These are phyloP conservation scores for Dothideomycetidae sp. DNA, from an alignment of 2,329 filamentous ascomycete genomes.

Conservation along the genomic window DNA sequence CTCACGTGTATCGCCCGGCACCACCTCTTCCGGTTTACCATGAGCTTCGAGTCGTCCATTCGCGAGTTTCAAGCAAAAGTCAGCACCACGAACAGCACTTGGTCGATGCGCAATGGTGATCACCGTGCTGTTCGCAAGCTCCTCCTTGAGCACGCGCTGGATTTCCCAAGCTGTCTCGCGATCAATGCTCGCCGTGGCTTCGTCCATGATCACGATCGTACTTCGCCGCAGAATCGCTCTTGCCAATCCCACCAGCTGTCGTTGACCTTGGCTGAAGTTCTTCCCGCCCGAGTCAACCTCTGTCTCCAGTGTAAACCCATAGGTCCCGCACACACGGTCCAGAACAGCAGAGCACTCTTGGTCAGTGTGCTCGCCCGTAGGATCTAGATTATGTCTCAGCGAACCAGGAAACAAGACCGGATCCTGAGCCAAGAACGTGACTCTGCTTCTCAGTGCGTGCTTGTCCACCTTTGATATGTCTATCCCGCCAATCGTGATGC, in stretches of 20 bases:
- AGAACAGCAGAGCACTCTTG: slow-evolving; percentile 40
- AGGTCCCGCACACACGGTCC: slow-evolving; percentile 36
- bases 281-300: slow-evolving; percentile 45
- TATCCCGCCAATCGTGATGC: slow-evolving; percentile 45
- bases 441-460: slow-evolving; percentile 44
- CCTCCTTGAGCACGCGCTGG: slow-evolving; percentile 40
- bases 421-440: slow-evolving; percentile 55
- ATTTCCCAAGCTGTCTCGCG: slow-evolving; percentile 45
- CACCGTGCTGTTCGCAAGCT: slow-evolving; percentile 45
- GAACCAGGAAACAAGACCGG: slow-evolving; percentile 50
- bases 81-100: slow-evolving; percentile 46
- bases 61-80: slow-evolving; percentile 41
- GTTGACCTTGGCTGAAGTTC: slow-evolving; percentile 50
- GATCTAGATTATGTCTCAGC: slow-evolving; percentile 49
- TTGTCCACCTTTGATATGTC: slow-evolving; percentile 46
- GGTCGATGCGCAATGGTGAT: slow-evolving; percentile 52
- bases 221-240: slow-evolving; percentile 48
- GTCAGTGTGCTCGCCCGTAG: slow-evolving; percentile 42
- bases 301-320: slow-evolving; percentile 43
- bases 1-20: slow-evolving; percentile 7
- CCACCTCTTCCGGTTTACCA: slow-evolving; percentile 21
- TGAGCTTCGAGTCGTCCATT: slow-evolving; percentile 34
- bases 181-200: slow-evolving; percentile 52
- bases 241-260: slow-evolving; percentile 50
- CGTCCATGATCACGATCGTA: slow-evolving; percentile 49